Conservation (phyloP, 176 grass and related monocot genomes). For the Oryza longistaminata region DNA sequence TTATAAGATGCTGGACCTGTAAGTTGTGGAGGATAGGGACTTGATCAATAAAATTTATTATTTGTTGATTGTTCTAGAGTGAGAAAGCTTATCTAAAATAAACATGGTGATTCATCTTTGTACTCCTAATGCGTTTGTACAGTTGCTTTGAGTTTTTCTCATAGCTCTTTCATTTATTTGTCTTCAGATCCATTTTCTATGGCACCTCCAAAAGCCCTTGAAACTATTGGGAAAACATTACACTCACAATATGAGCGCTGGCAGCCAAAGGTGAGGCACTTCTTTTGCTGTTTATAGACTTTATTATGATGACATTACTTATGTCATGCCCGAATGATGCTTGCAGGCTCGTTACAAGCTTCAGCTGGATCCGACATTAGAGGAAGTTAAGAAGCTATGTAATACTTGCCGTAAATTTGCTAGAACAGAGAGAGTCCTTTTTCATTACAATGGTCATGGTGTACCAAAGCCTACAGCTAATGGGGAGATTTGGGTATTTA, state of each 20-base stretch:
- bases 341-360: conserved; percentile 85
- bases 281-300: neutral
- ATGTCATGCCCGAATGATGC: neutral
- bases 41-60: conserved; percentile 34
- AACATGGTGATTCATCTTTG: neutral
- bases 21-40: neutral
- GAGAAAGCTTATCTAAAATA: neutral
- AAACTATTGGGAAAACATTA: conserved; percentile 93
- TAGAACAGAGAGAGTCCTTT: conserved; percentile 94
- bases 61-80: conserved; percentile 18
- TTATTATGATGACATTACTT: conserved; percentile 25
- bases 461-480: conserved; percentile 94
- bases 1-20: neutral
- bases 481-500: conserved; percentile 99
- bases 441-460: conserved; percentile 98
- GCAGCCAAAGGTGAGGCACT: conserved; percentile 75
- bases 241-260: conserved; percentile 93
- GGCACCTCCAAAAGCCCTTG: conserved; percentile 90
- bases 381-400: conserved; percentile 98
- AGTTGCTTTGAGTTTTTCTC: conserved; percentile 23
- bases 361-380: conserved; percentile 89
- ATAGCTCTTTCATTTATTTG: conserved; percentile 33
- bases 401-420: conserved; percentile 96
- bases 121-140: neutral
- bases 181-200: conserved; percentile 91